Conservation (phyloP, 2,329 filamentous ascomycete species). For the Endothia cerciana region DNA sequence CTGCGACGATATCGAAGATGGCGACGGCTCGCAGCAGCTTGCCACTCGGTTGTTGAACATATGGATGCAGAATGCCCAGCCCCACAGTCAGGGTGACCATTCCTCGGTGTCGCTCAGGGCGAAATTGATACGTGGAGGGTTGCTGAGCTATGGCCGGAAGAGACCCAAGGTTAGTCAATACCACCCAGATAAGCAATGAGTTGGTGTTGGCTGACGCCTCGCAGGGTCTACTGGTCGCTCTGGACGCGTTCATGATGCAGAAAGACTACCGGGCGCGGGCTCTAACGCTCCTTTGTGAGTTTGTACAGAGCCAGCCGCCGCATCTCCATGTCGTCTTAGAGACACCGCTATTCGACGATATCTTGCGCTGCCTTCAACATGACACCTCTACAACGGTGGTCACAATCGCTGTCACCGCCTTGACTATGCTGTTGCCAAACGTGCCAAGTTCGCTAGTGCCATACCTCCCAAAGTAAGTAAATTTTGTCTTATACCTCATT, state of each 20-base stretch:
- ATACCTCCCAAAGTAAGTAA: conserved; percentile 60
- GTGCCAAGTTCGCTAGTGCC: conserved; percentile 73
- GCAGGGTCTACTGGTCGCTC: conserved; percentile 66
- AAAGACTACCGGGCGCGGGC: conserved; percentile 66
- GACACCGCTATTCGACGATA: conserved; percentile 71
- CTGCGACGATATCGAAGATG: conserved; percentile 61
- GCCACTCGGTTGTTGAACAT: conserved; percentile 59
- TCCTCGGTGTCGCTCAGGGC: conserved; percentile 50
- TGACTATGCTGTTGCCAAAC: conserved; percentile 83
- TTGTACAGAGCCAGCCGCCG: conserved; percentile 76
- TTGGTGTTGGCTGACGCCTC: conserved; percentile 33
- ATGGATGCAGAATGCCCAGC: conserved; percentile 57
- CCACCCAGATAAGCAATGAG: conserved; percentile 9
- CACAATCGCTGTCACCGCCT: conserved; percentile 72
- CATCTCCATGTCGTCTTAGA: conserved; percentile 75
- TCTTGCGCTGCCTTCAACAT: conserved; percentile 74
- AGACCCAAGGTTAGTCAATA: conserved; percentile 56
- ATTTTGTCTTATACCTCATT: background rate
- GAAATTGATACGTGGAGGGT: conserved; percentile 53
- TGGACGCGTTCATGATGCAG: conserved; percentile 69
- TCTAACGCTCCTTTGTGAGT: conserved; percentile 70
- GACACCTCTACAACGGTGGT: conserved; percentile 79
- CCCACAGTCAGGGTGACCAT: conserved; percentile 42
- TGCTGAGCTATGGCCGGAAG: conserved; percentile 67
- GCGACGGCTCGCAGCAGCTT: conserved; percentile 50